Percentiles rank a stretch among this genome's conserved stretches.
Evolutionary conservation across 371 early-diverging fungal genomes (phyloP).

Genomic region (Mortierella sp.): DNA sequence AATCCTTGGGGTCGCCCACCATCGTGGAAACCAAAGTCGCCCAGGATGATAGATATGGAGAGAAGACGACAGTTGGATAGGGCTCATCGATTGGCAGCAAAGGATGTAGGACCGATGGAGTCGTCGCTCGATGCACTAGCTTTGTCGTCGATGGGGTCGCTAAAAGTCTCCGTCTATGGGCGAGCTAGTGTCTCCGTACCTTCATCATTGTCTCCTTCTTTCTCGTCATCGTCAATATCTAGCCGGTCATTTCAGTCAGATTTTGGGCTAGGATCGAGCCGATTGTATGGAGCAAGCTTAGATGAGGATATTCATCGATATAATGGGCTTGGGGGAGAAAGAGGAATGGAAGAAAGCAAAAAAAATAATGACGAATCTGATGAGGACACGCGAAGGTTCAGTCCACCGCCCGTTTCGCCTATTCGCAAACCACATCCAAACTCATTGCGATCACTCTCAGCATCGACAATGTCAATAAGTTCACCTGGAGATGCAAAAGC

Average conservation of each 20-base stretch:
- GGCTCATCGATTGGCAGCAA: conserved; percentile 11
- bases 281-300: background rate
- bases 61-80: conserved; percentile 18
- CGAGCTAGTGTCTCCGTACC: conserved; percentile 15
- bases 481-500: background rate
- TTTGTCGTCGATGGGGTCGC: conserved; percentile 21
- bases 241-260: conserved; percentile 14
- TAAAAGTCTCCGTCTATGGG: conserved; percentile 44
- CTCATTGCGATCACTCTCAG: background rate
- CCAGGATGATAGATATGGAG: conserved; percentile 50
- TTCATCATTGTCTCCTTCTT: conserved; percentile 13
- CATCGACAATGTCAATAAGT: conserved; percentile 3
- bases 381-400: conserved; percentile 34
- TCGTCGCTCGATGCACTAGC: conserved; percentile 14
- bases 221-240: conserved; percentile 22
- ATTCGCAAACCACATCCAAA: conserved; percentile 15
- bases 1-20: conserved; percentile 55
- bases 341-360: background rate
- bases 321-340: background rate
- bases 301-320: background rate
- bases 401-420: conserved; percentile 46
- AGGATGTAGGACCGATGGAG: background rate
- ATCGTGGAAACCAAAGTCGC: conserved; percentile 52
- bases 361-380: conserved; percentile 13
- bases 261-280: conserved; percentile 9